Evolutionary conservation across 306 rosid species (phyloP).

Genomic region (Castanea mollissima): DNA sequence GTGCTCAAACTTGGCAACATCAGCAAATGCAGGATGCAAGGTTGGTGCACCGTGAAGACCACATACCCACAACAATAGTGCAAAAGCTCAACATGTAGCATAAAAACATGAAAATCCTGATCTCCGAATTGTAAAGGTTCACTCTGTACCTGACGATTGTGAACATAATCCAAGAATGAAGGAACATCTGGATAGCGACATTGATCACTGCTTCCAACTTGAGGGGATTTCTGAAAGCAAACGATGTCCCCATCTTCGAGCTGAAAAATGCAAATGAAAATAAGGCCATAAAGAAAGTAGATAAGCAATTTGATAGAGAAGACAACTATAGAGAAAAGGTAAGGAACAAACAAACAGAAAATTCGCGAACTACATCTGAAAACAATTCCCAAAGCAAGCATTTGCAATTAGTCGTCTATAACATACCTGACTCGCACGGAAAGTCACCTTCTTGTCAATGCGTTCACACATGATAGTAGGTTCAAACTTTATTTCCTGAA

Average conservation of each 20-base stretch:
- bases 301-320: not conserved
- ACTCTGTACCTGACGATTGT: slow-evolving; percentile 45
- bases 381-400: not conserved
- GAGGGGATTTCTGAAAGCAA: slow-evolving; percentile 49
- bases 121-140: not conserved
- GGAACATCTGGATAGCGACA: slow-evolving; percentile 52
- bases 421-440: slow-evolving; percentile 51
- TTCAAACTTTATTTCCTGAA: slow-evolving; percentile 58
- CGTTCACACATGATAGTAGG: slow-evolving; percentile 58
- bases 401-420: not conserved
- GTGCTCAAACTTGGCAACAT: not conserved
- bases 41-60: not conserved
- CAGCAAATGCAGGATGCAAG: not conserved
- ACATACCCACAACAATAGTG: not conserved
- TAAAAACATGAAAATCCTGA: not conserved
- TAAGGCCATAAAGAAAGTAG: not conserved
- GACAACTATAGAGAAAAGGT: not conserved
- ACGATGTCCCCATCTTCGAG: slow-evolving; percentile 60
- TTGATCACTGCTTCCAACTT: slow-evolving; percentile 36
- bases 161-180: slow-evolving; percentile 55
- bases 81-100: not conserved
- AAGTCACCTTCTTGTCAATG: slow-evolving; percentile 47
- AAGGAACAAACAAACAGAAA: not conserved
- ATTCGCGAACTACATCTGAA: not conserved
- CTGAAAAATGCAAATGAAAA: slow-evolving; percentile 22